A percentile compares a stretch with the other conserved stretches of the same genome.
phyloP scores from a whole-genome alignment of 1,284 basidiomycete species.

The Tylopilus sp. region DNA sequence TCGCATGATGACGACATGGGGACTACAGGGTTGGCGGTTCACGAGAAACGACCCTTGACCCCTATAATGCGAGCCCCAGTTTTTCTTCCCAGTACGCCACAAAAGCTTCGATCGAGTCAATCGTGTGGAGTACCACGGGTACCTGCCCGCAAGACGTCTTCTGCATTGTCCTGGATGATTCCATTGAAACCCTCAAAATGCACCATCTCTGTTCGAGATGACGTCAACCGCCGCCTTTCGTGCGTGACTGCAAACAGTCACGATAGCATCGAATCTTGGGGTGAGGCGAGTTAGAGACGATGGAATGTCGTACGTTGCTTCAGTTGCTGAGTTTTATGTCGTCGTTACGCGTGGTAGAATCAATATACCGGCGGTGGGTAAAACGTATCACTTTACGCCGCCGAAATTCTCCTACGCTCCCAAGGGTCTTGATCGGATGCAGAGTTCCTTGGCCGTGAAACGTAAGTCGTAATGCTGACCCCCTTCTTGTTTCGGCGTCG shows the following conservation, averaged over 20 bases:
- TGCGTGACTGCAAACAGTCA: slow-evolving; percentile 35
- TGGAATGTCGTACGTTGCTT: slow-evolving; percentile 5
- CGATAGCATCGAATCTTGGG: slow-evolving; percentile 57
- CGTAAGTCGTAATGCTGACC: background rate
- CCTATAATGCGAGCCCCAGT: slow-evolving; percentile 22
- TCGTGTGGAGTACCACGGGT: background rate
- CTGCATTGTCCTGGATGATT: slow-evolving; percentile 29
- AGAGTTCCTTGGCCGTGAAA: background rate
- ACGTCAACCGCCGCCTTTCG: slow-evolving; percentile 24
- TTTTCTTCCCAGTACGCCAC: slow-evolving; percentile 26
- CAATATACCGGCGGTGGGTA: background rate
- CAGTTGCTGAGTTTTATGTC: background rate
- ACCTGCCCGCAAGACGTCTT: slow-evolving; percentile 19
- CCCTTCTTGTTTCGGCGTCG: background rate
- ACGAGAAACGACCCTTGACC: slow-evolving; percentile 16
- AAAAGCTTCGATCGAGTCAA: slow-evolving; percentile 23
- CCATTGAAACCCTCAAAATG: slow-evolving; percentile 16
- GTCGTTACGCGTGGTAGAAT: background rate
- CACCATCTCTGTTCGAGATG: slow-evolving; percentile 5
- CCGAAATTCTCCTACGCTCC: background rate
- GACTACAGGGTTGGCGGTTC: background rate
- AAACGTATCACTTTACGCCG: background rate
- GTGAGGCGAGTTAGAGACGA: slow-evolving; percentile 13
- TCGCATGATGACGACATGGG: background rate
- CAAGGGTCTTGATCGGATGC: background rate